These are phyloP conservation scores for Lentinula sp. DNA, from an alignment of 768 basidiomycete genomes.

Conservation along the genomic window DNA sequence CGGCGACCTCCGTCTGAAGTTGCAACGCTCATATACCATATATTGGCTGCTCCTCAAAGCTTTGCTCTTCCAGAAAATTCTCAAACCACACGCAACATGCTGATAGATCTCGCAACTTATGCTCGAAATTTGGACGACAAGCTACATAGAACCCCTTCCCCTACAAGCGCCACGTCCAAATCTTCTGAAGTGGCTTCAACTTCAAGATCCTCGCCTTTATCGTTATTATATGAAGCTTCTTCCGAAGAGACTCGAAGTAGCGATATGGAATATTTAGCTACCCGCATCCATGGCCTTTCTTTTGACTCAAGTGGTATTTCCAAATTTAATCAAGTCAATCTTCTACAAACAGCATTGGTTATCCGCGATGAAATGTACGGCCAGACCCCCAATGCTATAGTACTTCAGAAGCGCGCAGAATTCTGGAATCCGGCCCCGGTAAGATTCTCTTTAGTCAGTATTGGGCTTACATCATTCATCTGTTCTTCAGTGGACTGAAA, in stretches of 20 bases:
- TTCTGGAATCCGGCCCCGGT: not conserved
- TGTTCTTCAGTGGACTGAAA: not conserved
- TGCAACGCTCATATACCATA: not conserved
- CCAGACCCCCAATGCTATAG: not conserved
- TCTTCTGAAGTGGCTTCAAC: not conserved
- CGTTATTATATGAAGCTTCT: not conserved
- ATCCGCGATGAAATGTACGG: slow-evolving; percentile 1
- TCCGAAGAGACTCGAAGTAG: not conserved
- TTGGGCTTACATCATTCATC: not conserved
- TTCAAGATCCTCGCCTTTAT: not conserved
- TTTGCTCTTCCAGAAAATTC: slow-evolving; percentile 1
- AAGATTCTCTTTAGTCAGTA: not conserved
- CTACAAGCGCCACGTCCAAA: not conserved
- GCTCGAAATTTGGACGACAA: not conserved
- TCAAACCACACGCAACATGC: not conserved
- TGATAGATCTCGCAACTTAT: slow-evolving; percentile 1
- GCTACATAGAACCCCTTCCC: not conserved
- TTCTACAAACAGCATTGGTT: slow-evolving; percentile 1
- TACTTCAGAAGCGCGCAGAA: not conserved
- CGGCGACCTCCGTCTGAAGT: not conserved
- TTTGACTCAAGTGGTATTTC: not conserved
- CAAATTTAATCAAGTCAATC: slow-evolving; percentile 3
- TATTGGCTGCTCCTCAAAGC: not conserved
- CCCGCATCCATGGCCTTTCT: not conserved
- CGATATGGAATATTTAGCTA: not conserved